These are phyloP conservation scores for Cryptococcus deneoformans DNA, from an alignment of 1,284 basidiomycete genomes.

Conservation along the genomic window DNA sequence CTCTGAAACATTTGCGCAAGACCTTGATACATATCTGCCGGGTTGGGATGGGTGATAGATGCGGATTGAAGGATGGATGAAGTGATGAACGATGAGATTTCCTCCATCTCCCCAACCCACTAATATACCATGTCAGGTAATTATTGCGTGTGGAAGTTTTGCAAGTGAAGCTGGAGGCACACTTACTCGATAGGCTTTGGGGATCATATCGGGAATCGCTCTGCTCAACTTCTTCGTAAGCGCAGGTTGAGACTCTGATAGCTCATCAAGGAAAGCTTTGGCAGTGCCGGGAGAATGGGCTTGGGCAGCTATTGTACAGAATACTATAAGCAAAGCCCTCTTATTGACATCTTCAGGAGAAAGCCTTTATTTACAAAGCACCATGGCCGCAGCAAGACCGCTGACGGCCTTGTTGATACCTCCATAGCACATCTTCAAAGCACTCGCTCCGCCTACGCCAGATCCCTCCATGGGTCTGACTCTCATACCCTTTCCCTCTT, in stretches of 20 bases:
- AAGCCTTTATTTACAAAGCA: slow-evolving; percentile 11
- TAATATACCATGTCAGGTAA: not conserved
- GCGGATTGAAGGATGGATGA: slow-evolving; percentile 1
- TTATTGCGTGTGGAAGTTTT: no score
- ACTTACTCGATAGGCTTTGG: slow-evolving; percentile 21
- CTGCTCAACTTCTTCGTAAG: not conserved
- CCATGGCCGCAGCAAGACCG: slow-evolving; percentile 11
- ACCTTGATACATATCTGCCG: slow-evolving; percentile 12
- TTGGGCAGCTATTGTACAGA: slow-evolving; percentile 11
- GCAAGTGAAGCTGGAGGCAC: not conserved
- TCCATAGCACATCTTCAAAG: slow-evolving; percentile 24
- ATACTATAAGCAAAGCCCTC: not conserved
- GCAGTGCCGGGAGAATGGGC: slow-evolving; percentile 19
- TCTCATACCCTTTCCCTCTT: slow-evolving; percentile 4
- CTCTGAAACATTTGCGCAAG: slow-evolving; percentile 18
- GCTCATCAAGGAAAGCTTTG: slow-evolving; percentile 12
- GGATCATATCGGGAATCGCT: slow-evolving; percentile 11
- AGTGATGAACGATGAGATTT: slow-evolving; percentile 16
- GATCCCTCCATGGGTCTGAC: slow-evolving; percentile 9
- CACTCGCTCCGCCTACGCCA: slow-evolving; percentile 19
- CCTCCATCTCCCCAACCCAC: slow-evolving; percentile 26
- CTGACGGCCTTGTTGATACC: slow-evolving; percentile 17
- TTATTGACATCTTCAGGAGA: not conserved
- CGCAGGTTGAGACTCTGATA: slow-evolving; percentile 6
- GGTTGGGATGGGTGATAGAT: not conserved